Percentiles rank a stretch among this genome's conserved stretches.
phyloP scores from a whole-genome alignment of 768 basidiomycete genomes.

The Russula sp. region DNA sequence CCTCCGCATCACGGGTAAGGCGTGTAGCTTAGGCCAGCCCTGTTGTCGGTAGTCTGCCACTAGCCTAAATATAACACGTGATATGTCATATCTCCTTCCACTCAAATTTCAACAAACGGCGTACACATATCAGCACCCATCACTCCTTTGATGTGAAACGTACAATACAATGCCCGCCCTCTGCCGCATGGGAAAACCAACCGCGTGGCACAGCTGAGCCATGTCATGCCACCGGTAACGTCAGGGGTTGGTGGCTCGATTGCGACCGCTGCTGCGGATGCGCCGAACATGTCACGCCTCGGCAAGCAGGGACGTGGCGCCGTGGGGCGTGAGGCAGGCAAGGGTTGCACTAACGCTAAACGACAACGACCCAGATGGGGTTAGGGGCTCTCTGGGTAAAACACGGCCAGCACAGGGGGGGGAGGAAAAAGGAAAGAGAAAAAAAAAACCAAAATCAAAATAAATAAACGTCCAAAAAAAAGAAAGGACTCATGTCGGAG shows the following conservation, averaged over 20 bases:
- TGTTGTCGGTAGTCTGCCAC: constrained; percentile 6
- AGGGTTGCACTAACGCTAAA: neutral
- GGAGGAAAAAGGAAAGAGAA: neutral
- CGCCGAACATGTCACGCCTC: neutral
- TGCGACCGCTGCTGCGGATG: neutral
- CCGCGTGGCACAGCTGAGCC: neutral
- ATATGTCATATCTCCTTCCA: neutral
- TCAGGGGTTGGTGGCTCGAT: neutral
- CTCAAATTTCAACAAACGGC: neutral
- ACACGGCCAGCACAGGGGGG: neutral
- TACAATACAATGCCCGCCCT: neutral
- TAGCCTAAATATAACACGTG: neutral
- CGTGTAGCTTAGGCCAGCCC: neutral
- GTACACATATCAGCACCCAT: neutral
- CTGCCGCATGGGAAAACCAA: neutral
- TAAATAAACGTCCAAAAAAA: too few species aligned
- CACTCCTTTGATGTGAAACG: neutral
- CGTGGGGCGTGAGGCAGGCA: neutral
- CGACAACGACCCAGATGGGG: neutral
- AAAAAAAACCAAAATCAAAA: neutral
- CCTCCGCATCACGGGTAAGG: neutral
- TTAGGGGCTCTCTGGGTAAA: too few species aligned
- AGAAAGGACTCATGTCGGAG: too few species aligned
- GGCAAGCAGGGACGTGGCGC: neutral
- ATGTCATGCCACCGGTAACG: neutral